Evolutionary conservation across 2,329 filamentous ascomycete genomes (phyloP).

Genomic region (Fusarium tricinctum): DNA sequence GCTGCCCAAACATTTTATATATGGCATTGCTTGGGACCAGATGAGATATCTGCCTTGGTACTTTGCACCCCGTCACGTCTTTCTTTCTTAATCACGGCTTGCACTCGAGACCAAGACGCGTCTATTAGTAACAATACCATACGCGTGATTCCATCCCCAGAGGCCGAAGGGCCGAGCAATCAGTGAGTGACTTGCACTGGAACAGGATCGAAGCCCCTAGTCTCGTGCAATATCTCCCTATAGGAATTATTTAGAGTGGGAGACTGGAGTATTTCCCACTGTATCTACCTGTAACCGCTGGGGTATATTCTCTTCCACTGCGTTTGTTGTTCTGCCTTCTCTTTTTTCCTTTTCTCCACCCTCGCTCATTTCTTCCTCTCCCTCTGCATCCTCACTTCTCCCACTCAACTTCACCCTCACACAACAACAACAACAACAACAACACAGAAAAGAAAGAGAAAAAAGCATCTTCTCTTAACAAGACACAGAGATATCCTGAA

Average conservation of each 20-base stretch:
- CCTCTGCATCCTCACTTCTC: neutral
- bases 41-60: conserved; percentile 12
- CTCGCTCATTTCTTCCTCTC: conserved; percentile 2
- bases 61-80: conserved; percentile 16
- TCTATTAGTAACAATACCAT: neutral
- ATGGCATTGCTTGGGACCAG: conserved; percentile 11
- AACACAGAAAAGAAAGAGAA: neutral
- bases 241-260: conserved; percentile 1
- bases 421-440: conserved; percentile 3
- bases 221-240: conserved; percentile 2
- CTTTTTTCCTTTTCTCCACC: conserved; percentile 6
- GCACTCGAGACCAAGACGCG: conserved; percentile 1
- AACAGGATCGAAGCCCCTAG: conserved; percentile 11
- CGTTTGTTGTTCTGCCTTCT: conserved; percentile 18
- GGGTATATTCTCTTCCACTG: neutral
- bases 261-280: neutral
- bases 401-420: neutral
- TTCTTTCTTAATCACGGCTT: conserved; percentile 8
- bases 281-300: neutral
- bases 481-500: neutral
- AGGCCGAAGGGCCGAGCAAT: neutral
- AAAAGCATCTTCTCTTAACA: neutral
- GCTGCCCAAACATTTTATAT: conserved; percentile 21
- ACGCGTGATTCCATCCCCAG: conserved; percentile 16
- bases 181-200: conserved; percentile 4